Base-by-base conservation (phyloP, 2,329 filamentous ascomycete species). In the Fusarium sp. region DNA sequence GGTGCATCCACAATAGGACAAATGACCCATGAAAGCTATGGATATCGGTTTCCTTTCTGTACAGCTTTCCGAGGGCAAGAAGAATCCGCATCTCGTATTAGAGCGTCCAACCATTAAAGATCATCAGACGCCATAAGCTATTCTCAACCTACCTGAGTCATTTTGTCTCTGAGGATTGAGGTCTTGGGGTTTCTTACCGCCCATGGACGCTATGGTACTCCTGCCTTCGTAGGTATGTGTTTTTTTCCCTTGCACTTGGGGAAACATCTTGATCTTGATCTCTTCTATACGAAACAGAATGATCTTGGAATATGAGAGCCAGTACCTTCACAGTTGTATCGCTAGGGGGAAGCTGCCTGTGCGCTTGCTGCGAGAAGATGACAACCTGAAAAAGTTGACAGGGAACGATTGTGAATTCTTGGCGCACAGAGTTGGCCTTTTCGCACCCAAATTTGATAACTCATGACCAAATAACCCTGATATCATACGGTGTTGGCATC, bases 1-100 rank as follows among this genome's bases (percentile, higher is more conserved):
- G 74, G 74, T 75, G 63, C 40, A 70, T 65, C 69, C 73, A 64
- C 72, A 69, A 62, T 59, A 60, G 64, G 33, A 43, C 67, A 65
- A 72, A 61, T 69, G 43, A 37, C 43, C 46, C 43, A 49, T 43
- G 28, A 56, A 43, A 38, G 25, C 16, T 57, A 35, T 35, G 30
- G n/a, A 18, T 28, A 18, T 33, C 25, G 16, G 21, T 11, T 33
- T 32, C 50, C 8, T 23, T 44, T 18, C 13, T 58, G 23, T 19
- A 15, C 19, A 16, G 12, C 30, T 52, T 52, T n/a, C 16, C 21
- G 16, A 23, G 12, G 33, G 30, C 18, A 25, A 25, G 32, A 25
- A 33, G 47, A 23, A 35, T 52, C n/a, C 16, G 47, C 15, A 15
- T 19, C 16, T 52, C n/a, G 25, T 19, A 19, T 35, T 33, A 10